These are phyloP conservation scores for Psilocybe cyanescens DNA, from an alignment of 768 basidiomycete genomes.

Conservation along the genomic window DNA sequence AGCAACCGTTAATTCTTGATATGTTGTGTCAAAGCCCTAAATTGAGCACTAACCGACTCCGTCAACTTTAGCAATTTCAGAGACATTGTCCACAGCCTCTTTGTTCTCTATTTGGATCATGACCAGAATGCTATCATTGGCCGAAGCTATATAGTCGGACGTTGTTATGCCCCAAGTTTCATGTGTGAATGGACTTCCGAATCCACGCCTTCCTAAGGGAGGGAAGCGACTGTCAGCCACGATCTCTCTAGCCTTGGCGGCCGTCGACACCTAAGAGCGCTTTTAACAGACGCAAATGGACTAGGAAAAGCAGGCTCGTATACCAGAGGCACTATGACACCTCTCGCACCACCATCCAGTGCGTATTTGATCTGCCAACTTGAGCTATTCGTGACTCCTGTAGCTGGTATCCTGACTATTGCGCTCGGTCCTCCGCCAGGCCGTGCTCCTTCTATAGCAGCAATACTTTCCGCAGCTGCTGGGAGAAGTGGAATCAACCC, in stretches of 20 bases:
- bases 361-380: slow-evolving; percentile 77
- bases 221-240: slow-evolving; percentile 65
- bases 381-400: slow-evolving; percentile 56
- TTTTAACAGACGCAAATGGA: not conserved
- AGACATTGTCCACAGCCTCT: slow-evolving; percentile 61
- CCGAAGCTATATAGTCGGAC: slow-evolving; percentile 54
- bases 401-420: slow-evolving; percentile 67
- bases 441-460: slow-evolving; percentile 54
- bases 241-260: slow-evolving; percentile 58
- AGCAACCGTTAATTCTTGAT: slow-evolving; percentile 3
- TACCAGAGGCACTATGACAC: slow-evolving; percentile 73
- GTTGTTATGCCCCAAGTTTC: slow-evolving; percentile 55
- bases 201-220: slow-evolving; percentile 63
- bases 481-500: slow-evolving; percentile 60
- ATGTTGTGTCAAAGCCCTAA: slow-evolving; percentile 14
- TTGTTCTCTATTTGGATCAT: slow-evolving; percentile 72
- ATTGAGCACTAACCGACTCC: slow-evolving; percentile 53
- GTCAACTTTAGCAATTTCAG: slow-evolving; percentile 61
- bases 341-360: slow-evolving; percentile 68
- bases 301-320: slow-evolving; percentile 2
- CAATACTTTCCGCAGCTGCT: slow-evolving; percentile 57
- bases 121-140: slow-evolving; percentile 58
- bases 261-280: slow-evolving; percentile 52
- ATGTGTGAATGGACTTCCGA: slow-evolving; percentile 68
- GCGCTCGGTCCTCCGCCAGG: slow-evolving; percentile 51